phyloP scores from a whole-genome alignment of 495 filamentous ascomycete species.

The Bryoglossum gracile region DNA sequence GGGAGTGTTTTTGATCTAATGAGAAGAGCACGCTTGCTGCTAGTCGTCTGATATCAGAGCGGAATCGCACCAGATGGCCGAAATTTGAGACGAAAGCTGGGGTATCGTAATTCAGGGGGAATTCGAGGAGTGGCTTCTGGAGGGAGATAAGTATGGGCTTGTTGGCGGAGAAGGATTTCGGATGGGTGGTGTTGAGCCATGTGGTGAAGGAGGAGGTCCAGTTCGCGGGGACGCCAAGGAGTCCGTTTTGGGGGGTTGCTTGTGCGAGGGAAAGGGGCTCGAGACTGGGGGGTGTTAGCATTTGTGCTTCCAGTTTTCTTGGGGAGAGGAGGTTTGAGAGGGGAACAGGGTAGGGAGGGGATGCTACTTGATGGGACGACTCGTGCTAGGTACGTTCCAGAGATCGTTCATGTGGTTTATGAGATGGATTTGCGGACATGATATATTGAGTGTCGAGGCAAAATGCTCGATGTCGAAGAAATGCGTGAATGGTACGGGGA shows the following conservation, averaged over 20 bases:
- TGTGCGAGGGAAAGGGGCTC: neutral
- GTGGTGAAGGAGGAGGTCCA: neutral
- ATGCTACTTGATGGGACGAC: too few relatives aligned
- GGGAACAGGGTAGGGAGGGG: neutral
- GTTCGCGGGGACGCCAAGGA: neutral
- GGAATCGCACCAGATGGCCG: neutral
- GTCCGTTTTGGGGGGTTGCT: neutral
- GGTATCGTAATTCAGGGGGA: neutral
- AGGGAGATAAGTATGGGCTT: neutral
- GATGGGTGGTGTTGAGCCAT: neutral
- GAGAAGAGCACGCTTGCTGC: neutral
- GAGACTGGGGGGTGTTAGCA: neutral
- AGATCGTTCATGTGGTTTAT: constrained; percentile 4
- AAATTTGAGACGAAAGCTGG: neutral
- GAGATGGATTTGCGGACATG: constrained; percentile 35
- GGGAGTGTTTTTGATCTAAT: constrained; percentile 18
- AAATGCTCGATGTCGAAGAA: constrained; percentile 42
- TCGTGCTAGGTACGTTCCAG: constrained; percentile 5
- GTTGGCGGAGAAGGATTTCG: neutral
- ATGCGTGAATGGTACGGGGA: constrained; percentile 28
- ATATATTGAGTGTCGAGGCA: constrained; percentile 23
- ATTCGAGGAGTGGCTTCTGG: neutral
- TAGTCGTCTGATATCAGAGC: neutral
- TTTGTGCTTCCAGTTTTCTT: too few relatives aligned
- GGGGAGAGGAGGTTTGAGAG: too few relatives aligned